Conservation (phyloP, 2,329 filamentous ascomycete species). For the Penicillium sp. region DNA sequence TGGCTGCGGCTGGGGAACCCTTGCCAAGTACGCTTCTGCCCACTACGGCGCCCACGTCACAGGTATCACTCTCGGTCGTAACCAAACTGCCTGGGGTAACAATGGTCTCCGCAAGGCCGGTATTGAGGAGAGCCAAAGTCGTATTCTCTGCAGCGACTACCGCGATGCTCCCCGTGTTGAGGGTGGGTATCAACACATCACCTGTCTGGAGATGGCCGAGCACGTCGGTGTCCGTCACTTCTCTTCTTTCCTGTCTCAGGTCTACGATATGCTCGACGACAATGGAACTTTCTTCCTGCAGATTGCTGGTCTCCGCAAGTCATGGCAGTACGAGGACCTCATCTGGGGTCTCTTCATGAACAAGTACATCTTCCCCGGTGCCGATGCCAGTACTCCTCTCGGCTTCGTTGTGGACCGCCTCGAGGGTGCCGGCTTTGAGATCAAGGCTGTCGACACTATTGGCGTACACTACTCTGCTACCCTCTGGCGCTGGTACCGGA, state of each 20-base stretch:
- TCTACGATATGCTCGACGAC: constrained; percentile 93
- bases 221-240: constrained; percentile 95
- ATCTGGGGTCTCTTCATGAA: constrained; percentile 99
- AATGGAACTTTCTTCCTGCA: constrained; percentile 96
- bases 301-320: constrained; percentile 87
- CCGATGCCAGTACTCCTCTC: constrained; percentile 89
- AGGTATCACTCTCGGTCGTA: constrained; percentile 89
- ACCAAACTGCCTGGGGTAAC: constrained; percentile 98
- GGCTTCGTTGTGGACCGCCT: constrained; percentile 81
- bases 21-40: constrained; percentile 85
- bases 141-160: constrained; percentile 94
- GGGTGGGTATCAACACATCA: constrained; percentile 87
- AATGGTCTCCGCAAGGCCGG: constrained; percentile 76
- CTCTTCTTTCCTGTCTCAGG: constrained; percentile 73
- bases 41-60: constrained; percentile 85
- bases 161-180: constrained; percentile 81
- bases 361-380: constrained; percentile 97
- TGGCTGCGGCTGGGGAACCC: constrained; percentile 96
- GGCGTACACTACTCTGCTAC: constrained; percentile 97
- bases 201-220: constrained; percentile 97
- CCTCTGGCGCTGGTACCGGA: constrained; percentile 96
- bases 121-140: constrained; percentile 81
- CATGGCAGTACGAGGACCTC: constrained; percentile 96
- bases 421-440: constrained; percentile 81
- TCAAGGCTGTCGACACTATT: constrained; percentile 88